A percentile compares a stretch with the other conserved stretches of the same genome.
Conservation (phyloP, 139 green algal species). For the Chlorella sorokiniana region DNA sequence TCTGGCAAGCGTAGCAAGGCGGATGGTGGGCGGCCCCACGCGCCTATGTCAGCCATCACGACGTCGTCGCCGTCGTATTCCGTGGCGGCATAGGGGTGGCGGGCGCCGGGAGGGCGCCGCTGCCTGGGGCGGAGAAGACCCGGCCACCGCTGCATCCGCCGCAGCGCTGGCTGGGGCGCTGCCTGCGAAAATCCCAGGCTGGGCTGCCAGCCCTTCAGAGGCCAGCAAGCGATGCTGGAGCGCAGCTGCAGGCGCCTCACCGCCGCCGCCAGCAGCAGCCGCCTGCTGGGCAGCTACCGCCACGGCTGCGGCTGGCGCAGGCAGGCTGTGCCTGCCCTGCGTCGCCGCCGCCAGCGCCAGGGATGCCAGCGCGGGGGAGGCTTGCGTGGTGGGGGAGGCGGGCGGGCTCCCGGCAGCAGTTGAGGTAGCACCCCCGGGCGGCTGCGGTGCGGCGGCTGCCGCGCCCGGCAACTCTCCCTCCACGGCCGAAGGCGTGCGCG, state of each 20-base stretch:
- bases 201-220: neutral
- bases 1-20: no score
- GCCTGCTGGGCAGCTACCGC: conserved; percentile 1
- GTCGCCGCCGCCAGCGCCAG: neutral
- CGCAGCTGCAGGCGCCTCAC: neutral
- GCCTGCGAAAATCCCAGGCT: neutral
- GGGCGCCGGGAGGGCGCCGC: neutral
- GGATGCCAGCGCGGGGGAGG: no score
- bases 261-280: neutral
- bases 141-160: neutral
- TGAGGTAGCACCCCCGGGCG: no score
- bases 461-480: no score
- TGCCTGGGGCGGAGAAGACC: neutral
- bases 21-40: no score
- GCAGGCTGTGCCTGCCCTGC: neutral
- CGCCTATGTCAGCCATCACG: conserved; percentile 35
- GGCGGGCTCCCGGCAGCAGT: no score
- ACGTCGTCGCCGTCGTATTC: conserved; percentile 47
- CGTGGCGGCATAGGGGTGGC: conserved; percentile 20
- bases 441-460: no score
- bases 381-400: no score
- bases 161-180: neutral
- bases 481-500: no score
- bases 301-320: neutral
- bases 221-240: no score